These are phyloP conservation scores for Neospermospora avenae DNA, from an alignment of 2,329 filamentous ascomycete species.

Conservation along the genomic window DNA sequence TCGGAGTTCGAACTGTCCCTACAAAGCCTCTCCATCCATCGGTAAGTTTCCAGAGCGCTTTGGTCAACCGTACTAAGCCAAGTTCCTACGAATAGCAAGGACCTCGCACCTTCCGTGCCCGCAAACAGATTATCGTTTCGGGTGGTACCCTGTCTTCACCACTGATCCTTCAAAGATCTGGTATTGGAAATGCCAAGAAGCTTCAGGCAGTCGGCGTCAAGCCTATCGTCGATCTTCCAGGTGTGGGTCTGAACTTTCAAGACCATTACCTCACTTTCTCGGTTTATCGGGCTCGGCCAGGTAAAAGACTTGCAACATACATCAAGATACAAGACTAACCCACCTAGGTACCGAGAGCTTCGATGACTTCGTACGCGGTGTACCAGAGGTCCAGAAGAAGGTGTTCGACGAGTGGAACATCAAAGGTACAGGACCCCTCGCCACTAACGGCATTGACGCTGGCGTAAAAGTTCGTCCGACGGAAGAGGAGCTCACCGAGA, in stretches of 20 bases:
- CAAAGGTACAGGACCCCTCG: conserved; percentile 63
- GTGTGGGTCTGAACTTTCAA: conserved; percentile 53
- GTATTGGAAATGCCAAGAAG: conserved; percentile 50
- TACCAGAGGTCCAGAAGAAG: conserved; percentile 67
- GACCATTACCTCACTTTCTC: conserved; percentile 55
- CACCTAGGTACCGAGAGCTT: conserved; percentile 68
- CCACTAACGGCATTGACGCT: conserved; percentile 41
- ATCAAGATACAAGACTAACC: background rate
- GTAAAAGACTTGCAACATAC: conserved; percentile 12
- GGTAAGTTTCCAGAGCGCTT: conserved; percentile 26
- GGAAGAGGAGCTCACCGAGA: conserved; percentile 50
- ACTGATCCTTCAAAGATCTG: conserved; percentile 57
- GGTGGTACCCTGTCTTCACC: conserved; percentile 37
- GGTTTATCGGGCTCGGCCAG: conserved; percentile 39
- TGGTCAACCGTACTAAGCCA: conserved; percentile 23
- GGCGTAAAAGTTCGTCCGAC: conserved; percentile 54
- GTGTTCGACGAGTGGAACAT: conserved; percentile 74
- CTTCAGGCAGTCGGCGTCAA: conserved; percentile 47
- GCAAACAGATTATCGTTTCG: conserved; percentile 46
- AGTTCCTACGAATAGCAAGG: conserved; percentile 30
- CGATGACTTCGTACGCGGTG: conserved; percentile 74
- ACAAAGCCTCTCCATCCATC: conserved; percentile 64
- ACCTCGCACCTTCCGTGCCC: conserved; percentile 33
- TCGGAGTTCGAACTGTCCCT: conserved; percentile 66
- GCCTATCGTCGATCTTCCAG: conserved; percentile 45